phyloP scores from a whole-genome alignment of 2,329 filamentous ascomycete genomes.

The Phaeophleospora eucalypticola region DNA sequence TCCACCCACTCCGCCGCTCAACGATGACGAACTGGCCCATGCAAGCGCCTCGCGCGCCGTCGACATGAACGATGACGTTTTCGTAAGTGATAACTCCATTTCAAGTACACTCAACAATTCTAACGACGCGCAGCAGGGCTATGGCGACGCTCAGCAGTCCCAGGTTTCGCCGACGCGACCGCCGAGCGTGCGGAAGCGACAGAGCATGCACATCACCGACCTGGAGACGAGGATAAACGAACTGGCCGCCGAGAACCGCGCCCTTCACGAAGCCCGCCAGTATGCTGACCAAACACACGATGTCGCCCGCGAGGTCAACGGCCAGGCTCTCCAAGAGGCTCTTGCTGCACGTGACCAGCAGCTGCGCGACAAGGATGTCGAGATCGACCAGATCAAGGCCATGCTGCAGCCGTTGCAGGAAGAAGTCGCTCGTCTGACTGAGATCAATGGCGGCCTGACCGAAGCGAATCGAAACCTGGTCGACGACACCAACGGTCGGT shows the following conservation, averaged over 20 bases:
- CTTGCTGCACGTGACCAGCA: constrained; percentile 63
- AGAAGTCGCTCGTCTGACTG: constrained; percentile 74
- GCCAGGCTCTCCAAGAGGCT: constrained; percentile 46
- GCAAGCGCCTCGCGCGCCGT: constrained; percentile 79
- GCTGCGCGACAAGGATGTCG: constrained; percentile 75
- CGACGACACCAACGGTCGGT: constrained; percentile 69
- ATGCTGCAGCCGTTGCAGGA: constrained; percentile 75
- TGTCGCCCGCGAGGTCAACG: constrained; percentile 47
- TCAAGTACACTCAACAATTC: background rate
- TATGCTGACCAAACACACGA: constrained; percentile 13
- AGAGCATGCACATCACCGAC: constrained; percentile 92
- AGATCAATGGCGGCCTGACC: constrained; percentile 75
- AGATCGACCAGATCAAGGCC: constrained; percentile 71
- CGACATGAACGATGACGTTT: constrained; percentile 82
- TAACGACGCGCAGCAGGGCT: constrained; percentile 69
- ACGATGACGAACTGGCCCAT: constrained; percentile 73
- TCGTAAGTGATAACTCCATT: constrained; percentile 62
- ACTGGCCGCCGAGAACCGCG: constrained; percentile 77
- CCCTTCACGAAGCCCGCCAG: constrained; percentile 61
- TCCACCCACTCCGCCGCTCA: constrained; percentile 50
- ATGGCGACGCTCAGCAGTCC: constrained; percentile 83
- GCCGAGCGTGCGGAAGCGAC: constrained; percentile 91
- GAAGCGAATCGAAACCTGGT: constrained; percentile 74
- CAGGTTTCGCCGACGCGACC: constrained; percentile 87
- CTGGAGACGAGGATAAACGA: constrained; percentile 82